Percentiles rank a stretch among this genome's conserved stretches.
Evolutionary conservation across 805 yeast species (phyloP).

Genomic region (Yarrowia divulgata): DNA sequence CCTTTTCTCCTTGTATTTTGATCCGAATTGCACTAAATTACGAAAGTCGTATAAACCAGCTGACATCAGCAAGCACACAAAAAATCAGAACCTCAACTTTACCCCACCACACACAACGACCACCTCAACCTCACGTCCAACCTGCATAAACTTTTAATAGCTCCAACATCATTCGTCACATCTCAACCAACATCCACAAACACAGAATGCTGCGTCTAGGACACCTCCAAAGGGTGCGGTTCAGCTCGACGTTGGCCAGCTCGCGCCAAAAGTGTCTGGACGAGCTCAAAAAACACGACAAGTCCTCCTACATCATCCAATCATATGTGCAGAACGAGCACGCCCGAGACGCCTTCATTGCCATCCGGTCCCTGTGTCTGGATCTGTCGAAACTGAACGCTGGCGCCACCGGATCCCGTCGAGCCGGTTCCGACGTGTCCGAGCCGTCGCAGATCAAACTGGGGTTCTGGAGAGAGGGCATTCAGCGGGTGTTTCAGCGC

Average conservation of each 20-base stretch:
- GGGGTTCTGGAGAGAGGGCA: constrained; percentile 74
- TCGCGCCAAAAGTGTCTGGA: constrained; percentile 56
- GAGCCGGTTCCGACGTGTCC: constrained; percentile 46
- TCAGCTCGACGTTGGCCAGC: neutral
- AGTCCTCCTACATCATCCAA: constrained; percentile 69
- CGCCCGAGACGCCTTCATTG: constrained; percentile 67
- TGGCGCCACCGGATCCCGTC: constrained; percentile 53
- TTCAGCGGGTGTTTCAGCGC: constrained; percentile 57
- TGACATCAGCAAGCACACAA: too few species aligned
- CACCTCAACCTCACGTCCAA: neutral
- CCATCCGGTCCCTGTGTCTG: constrained; percentile 68
- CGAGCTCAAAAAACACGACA: constrained; percentile 58
- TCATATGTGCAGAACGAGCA: constrained; percentile 70
- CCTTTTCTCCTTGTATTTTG: too few species aligned
- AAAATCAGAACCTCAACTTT: too few species aligned
- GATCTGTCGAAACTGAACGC: constrained; percentile 59
- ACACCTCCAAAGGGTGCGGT: neutral
- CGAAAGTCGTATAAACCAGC: too few species aligned
- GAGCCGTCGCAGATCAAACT: constrained; percentile 58
- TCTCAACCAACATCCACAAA: neutral
- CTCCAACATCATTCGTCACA: neutral
- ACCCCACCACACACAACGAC: neutral
- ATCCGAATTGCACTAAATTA: too few species aligned
- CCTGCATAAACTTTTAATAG: neutral
- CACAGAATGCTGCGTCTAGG: neutral